Evolutionary conservation across 352 stramenopile genomes (phyloP), one percentile per base, ranked within the genome.

Genomic region (Halophytophthora batemanensis): DNA sequence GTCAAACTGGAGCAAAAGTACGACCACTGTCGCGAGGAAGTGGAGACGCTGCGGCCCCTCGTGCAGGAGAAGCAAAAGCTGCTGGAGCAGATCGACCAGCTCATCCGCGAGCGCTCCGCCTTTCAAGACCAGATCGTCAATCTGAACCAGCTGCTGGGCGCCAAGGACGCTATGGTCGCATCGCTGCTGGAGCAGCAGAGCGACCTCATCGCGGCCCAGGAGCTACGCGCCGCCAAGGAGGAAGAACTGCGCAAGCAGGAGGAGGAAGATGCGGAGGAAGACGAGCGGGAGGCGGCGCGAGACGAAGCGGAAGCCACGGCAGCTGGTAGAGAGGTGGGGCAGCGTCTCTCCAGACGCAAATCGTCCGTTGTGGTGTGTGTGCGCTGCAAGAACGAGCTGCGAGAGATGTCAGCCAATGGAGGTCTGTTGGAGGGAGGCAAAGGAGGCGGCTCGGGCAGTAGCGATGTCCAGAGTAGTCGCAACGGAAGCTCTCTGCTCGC

Each of bases 171-270:
- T 4, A 74, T 82, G 12, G 88, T 92, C 28, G 72, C 74, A 1
- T 75, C 61, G 1, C 39, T 92, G 0, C 79, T 93, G 71, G 75
- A 90, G 49, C 75, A 90, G 37, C 81, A 92, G 14, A 90, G 82
- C 22, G 64, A 90, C 21, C 43, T 93, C 41, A 55, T 93, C 2
- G 83, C 79, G 2, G 66, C 64, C 0, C 67, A 90, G 42, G 83
- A 93, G 14, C 53, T 91, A 2, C 62, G 63, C 21, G 59, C 56
- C 5, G 72, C 74, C 2, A 61, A 77, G 48, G 71, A 87, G 1
- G 79, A 86, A 18, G 77, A 87, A 41, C 53, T 65, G 12, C 62
- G 57, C 2, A 51, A 60, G 25, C 52, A 73, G 6, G 67, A 64
- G 15, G 59, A 82, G 29, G 59, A 67, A 37, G 64, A 80, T 19